Percentiles rank a stretch among this genome's conserved stretches.
Evolutionary conservation across 2,329 filamentous ascomycete species (phyloP).

Genomic region (Trichoderma endophyticum): DNA sequence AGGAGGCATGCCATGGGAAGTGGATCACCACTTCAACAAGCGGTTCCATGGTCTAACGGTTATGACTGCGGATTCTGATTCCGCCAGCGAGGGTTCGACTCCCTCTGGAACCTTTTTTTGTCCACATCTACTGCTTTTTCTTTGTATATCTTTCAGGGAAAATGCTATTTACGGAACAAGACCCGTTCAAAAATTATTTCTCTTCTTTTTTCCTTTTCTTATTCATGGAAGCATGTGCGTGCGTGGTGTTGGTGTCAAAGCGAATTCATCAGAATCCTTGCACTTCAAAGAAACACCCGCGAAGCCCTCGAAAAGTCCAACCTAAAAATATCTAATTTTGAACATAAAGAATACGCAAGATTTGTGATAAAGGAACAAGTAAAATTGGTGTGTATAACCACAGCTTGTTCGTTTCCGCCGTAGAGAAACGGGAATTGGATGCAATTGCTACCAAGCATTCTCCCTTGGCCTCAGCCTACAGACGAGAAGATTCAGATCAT

Average conservation of each 20-base stretch:
- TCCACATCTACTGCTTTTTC: not conserved
- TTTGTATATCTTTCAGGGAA: not conserved
- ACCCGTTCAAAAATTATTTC: not conserved
- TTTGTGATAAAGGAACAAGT: not conserved
- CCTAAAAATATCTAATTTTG: not conserved
- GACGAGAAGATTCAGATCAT: not conserved
- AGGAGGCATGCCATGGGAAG: conserved; percentile 5
- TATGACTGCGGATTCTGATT: conserved; percentile 21
- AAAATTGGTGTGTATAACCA: not conserved
- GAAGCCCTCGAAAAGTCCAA: not conserved
- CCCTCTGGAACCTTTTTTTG: conserved; percentile 19
- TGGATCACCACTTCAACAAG: conserved; percentile 4
- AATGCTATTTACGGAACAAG: not conserved
- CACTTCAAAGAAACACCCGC: not conserved
- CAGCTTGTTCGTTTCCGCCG: not conserved
- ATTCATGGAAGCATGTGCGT: not conserved
- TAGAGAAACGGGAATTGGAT: not conserved
- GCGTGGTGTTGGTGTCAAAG: not conserved
- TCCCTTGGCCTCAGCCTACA: not conserved
- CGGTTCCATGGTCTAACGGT: conserved; percentile 21
- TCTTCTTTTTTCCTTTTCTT: not conserved
- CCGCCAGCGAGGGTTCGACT: conserved; percentile 21
- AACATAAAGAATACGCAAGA: not conserved
- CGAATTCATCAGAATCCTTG: not conserved
- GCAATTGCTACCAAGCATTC: not conserved